Evolutionary conservation across 2,329 filamentous ascomycete species (phyloP).

Genomic region (Phialophora chinensis): DNA sequence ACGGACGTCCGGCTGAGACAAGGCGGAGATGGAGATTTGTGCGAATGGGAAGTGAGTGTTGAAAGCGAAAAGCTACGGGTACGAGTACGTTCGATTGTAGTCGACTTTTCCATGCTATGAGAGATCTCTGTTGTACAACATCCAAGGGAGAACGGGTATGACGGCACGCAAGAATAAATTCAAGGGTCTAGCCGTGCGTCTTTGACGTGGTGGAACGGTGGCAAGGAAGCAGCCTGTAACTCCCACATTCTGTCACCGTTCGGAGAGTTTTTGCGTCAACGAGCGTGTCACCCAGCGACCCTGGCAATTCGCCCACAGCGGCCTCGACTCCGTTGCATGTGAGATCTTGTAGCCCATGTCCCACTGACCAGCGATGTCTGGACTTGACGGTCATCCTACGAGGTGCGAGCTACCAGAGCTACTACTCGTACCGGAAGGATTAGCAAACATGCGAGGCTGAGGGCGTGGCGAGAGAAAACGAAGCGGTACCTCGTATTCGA

Average conservation of each 20-base stretch:
- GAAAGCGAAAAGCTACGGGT: background rate
- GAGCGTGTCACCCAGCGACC: constrained; percentile 9
- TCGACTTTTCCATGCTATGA: background rate
- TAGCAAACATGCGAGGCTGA: background rate
- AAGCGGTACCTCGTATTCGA: background rate
- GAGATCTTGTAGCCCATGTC: background rate
- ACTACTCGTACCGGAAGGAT: background rate
- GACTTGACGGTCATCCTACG: background rate
- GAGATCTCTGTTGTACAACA: background rate
- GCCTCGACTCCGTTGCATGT: background rate
- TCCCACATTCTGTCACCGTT: background rate
- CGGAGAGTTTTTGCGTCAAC: constrained; percentile 7
- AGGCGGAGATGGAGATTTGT: background rate
- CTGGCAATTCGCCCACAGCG: constrained; percentile 4
- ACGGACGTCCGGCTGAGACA: constrained; percentile 7
- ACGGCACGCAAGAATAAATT: background rate
- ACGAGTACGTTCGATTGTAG: background rate
- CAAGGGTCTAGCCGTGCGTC: constrained; percentile 4
- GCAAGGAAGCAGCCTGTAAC: constrained; percentile 6
- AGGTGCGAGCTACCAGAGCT: too few relatives aligned
- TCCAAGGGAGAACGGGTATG: background rate
- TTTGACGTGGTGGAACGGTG: background rate
- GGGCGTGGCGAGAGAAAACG: background rate
- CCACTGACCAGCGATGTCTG: background rate
- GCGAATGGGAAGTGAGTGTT: background rate